Percentiles rank a stretch among this genome's conserved stretches.
These are phyloP conservation scores for Aegilops longissima DNA, from an alignment of 176 grass and related monocot species.

Conservation along the genomic window DNA sequence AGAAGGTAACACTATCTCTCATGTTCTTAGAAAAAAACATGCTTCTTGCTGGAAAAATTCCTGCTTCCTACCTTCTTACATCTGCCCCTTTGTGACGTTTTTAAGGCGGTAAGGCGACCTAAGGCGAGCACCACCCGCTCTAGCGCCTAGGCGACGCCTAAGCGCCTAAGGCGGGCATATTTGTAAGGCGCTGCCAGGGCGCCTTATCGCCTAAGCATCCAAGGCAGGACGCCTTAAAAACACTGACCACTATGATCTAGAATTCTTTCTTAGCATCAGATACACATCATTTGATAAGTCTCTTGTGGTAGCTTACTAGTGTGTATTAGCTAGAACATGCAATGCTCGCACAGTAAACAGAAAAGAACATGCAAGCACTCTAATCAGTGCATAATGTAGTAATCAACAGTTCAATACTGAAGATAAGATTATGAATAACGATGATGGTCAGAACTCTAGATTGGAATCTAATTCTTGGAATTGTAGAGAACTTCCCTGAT, in stretches of 20 bases:
- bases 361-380: neutral
- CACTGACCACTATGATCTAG: neutral
- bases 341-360: neutral
- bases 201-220: too few relatives aligned
- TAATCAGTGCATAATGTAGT: neutral
- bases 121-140: too few relatives aligned
- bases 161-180: too few relatives aligned
- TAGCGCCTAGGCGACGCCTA: too few relatives aligned
- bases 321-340: neutral
- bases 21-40: neutral
- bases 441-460: neutral
- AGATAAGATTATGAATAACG: neutral
- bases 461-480: neutral
- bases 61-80: neutral
- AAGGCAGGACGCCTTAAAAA: too few relatives aligned
- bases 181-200: too few relatives aligned
- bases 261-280: neutral
- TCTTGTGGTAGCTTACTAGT: neutral
- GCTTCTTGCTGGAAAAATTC: neutral
- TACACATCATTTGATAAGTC: neutral
- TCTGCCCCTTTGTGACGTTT: neutral
- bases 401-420: too few relatives aligned
- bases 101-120: too few relatives aligned
- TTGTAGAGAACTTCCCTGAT: constrained; percentile 52
- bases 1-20: constrained; percentile 55